Percentiles rank a stretch among this genome's conserved stretches.
These are phyloP conservation scores for Viridothelium virens DNA, from an alignment of 495 filamentous ascomycete species.

Conservation along the genomic window DNA sequence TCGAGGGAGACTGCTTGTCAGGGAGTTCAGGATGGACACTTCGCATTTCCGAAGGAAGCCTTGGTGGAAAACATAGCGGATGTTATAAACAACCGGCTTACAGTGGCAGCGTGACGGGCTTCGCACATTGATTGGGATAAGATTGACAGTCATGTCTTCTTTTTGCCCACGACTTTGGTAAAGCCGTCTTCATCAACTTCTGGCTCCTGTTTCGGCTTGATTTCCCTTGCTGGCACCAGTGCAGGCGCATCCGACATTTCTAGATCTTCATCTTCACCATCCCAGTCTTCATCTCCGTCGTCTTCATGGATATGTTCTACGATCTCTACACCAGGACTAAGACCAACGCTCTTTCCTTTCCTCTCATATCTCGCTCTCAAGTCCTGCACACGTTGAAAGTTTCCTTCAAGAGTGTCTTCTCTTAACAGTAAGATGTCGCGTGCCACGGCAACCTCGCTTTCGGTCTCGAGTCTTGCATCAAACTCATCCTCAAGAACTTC, in stretches of 20 bases:
- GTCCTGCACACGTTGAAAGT: neutral
- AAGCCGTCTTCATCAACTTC: slow-evolving; percentile 93
- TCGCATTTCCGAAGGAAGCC: no score
- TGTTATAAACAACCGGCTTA: no score
- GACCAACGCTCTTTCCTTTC: neutral
- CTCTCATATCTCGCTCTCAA: slow-evolving; percentile 8
- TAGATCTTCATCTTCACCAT: slow-evolving; percentile 28
- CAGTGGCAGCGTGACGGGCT: neutral
- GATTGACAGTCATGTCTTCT: slow-evolving; percentile 42
- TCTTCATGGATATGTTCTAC: slow-evolving; percentile 39
- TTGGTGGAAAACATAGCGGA: no score
- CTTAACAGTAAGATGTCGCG: slow-evolving; percentile 60
- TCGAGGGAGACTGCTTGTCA: no score
- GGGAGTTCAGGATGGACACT: no score
- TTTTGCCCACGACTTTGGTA: slow-evolving; percentile 74
- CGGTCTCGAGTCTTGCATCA: slow-evolving; percentile 83
- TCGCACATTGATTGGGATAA: neutral
- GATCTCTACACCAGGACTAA: slow-evolving; percentile 26
- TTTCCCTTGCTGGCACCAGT: slow-evolving; percentile 42
- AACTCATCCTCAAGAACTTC: slow-evolving; percentile 96
- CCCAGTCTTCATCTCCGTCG: slow-evolving; percentile 44
- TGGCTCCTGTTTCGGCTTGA: slow-evolving; percentile 58
- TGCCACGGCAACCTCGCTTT: slow-evolving; percentile 66
- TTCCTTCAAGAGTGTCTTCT: slow-evolving; percentile 43
- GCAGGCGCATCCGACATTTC: slow-evolving; percentile 48